Evolutionary conservation across 768 basidiomycete species (phyloP).

Genomic region (Mycena galericulata): DNA sequence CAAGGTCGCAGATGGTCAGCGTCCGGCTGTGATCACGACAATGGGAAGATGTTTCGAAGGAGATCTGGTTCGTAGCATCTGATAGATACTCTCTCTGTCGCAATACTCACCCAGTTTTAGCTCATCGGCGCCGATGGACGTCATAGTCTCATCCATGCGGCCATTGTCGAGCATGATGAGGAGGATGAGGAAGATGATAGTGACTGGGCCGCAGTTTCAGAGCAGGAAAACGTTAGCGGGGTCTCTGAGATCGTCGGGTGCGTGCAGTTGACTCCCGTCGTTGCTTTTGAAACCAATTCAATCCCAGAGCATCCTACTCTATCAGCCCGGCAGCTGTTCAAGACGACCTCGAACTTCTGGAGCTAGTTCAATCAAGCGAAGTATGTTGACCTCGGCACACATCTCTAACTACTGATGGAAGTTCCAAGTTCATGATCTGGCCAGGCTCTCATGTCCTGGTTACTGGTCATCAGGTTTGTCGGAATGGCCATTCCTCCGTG

Average conservation of each 20-base stretch:
- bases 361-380: background rate
- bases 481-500: background rate
- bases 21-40: background rate
- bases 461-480: background rate
- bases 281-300: background rate
- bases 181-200: background rate
- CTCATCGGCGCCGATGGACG: constrained; percentile 13
- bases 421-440: background rate
- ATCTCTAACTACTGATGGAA: background rate
- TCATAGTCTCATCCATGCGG: background rate
- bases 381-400: background rate
- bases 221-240: background rate
- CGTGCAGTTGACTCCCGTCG: background rate
- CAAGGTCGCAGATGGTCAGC: background rate
- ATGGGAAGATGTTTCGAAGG: background rate
- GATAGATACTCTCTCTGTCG: too few species aligned
- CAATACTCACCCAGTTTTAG: background rate
- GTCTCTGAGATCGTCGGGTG: constrained; percentile 8
- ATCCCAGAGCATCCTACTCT: background rate
- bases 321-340: background rate
- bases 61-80: background rate
- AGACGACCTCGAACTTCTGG: background rate
- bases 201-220: background rate
- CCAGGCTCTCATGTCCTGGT: background rate
- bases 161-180: background rate